Conservation (phyloP, 306 rosid genomes). For the Fagus crenata region DNA sequence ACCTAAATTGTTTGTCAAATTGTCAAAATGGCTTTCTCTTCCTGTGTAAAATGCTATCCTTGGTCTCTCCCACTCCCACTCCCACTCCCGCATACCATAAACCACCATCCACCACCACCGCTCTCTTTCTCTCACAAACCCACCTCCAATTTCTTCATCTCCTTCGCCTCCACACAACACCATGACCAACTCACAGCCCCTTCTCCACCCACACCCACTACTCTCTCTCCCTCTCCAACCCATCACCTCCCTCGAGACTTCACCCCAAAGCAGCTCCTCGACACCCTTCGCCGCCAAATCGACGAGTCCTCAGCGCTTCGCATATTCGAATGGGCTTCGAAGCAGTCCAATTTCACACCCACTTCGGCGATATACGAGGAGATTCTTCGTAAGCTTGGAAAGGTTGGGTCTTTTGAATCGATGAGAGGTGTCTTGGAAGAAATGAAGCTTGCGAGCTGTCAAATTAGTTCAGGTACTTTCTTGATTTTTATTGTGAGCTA, state of each 20-base stretch:
- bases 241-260: constrained; percentile 57
- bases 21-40: constrained; percentile 57
- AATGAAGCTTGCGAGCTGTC: constrained; percentile 41
- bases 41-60: constrained; percentile 37
- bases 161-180: constrained; percentile 26
- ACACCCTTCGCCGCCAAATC: constrained; percentile 63
- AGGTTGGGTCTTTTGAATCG: constrained; percentile 51
- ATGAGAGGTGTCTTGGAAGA: constrained; percentile 46
- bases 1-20: constrained; percentile 38
- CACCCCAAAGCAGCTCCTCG: constrained; percentile 64
- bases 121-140: constrained; percentile 27
- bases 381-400: constrained; percentile 54
- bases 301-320: constrained; percentile 68
- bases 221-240: constrained; percentile 13
- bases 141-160: constrained; percentile 28
- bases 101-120: constrained; percentile 26
- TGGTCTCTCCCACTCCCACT: constrained; percentile 42
- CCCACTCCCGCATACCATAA: constrained; percentile 34
- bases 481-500: constrained; percentile 48
- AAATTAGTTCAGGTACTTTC: constrained; percentile 43
- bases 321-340: constrained; percentile 67
- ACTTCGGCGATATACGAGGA: constrained; percentile 51
- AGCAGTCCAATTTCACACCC: constrained; percentile 64
- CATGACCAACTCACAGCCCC: constrained; percentile 29
- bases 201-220: constrained; percentile 11